Conservation (phyloP, 148 eudicot genomes). For the Rhododendron ferrugineum region DNA sequence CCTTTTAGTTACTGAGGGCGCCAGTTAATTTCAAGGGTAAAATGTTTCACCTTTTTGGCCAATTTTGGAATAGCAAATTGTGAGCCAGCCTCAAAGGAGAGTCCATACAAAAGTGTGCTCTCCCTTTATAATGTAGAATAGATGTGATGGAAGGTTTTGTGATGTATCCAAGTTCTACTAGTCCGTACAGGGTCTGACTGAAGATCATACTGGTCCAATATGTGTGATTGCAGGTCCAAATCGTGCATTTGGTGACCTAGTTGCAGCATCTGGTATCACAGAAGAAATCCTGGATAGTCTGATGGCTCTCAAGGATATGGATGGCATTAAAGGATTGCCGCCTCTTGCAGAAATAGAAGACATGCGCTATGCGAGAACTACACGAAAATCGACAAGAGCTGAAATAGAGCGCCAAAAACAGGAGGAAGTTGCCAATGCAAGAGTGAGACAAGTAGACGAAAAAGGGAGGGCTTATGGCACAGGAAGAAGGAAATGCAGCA, state of each 20-base stretch:
- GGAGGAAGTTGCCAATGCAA: slow-evolving; percentile 73
- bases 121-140: too few species aligned
- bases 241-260: slow-evolving; percentile 89
- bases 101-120: too few species aligned
- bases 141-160: too few species aligned
- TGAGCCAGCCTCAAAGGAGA: too few species aligned
- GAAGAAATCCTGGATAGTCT: slow-evolving; percentile 91
- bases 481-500: slow-evolving; percentile 87
- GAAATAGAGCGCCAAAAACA: slow-evolving; percentile 85
- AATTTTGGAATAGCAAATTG: too few species aligned
- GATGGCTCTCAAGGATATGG: slow-evolving; percentile 75
- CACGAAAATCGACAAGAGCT: slow-evolving; percentile 52
- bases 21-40: too few species aligned
- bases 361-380: slow-evolving; percentile 55
- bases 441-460: slow-evolving; percentile 70
- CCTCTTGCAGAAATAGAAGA: slow-evolving; percentile 82
- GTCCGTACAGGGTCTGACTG: neutral
- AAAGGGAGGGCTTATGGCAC: slow-evolving; percentile 97
- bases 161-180: neutral
- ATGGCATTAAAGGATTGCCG: slow-evolving; percentile 71
- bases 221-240: slow-evolving; percentile 60
- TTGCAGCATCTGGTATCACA: slow-evolving; percentile 89
- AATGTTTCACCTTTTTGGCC: too few species aligned
- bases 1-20: too few species aligned
- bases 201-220: neutral